A percentile compares a stretch with the other conserved stretches of the same genome.
Conservation (phyloP, 768 basidiomycete species). For the Boletales sp. region DNA sequence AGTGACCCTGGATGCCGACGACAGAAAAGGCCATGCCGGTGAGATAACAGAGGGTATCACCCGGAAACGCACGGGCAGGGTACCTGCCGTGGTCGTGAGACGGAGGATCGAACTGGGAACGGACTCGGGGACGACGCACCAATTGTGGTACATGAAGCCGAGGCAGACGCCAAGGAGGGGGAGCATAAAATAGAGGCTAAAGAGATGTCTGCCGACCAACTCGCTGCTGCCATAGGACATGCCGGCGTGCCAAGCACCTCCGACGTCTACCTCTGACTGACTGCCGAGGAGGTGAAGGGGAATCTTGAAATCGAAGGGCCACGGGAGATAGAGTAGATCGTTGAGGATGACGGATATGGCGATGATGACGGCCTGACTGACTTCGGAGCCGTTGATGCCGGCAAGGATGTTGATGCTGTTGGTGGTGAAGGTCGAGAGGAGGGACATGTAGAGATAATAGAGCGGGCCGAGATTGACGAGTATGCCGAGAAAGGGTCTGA, state of each 20-base stretch:
- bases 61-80: constrained; percentile 91
- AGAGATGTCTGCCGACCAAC: constrained; percentile 89
- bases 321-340: constrained; percentile 91
- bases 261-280: constrained; percentile 64
- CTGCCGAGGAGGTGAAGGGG: constrained; percentile 68
- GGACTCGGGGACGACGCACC: constrained; percentile 49
- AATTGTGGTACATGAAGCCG: constrained; percentile 94
- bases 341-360: constrained; percentile 87
- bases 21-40: constrained; percentile 99
- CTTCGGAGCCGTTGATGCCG: constrained; percentile 96
- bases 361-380: constrained; percentile 89
- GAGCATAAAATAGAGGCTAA: constrained; percentile 96
- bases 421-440: constrained; percentile 94
- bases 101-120: background rate
- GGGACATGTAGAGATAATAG: constrained; percentile 95
- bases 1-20: constrained; percentile 95
- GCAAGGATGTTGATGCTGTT: constrained; percentile 99
- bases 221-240: constrained; percentile 84
- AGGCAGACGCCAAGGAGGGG: constrained; percentile 88
- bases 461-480: constrained; percentile 88
- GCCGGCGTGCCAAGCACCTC: constrained; percentile 78
- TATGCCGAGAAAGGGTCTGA: constrained; percentile 69
- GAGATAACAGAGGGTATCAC: constrained; percentile 97
- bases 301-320: constrained; percentile 71
- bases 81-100: constrained; percentile 56